Percentiles rank a stretch among this genome's conserved stretches.
Evolutionary conservation across 2,329 filamentous ascomycete species (phyloP).

Genomic region (Rutstroemia sp.): DNA sequence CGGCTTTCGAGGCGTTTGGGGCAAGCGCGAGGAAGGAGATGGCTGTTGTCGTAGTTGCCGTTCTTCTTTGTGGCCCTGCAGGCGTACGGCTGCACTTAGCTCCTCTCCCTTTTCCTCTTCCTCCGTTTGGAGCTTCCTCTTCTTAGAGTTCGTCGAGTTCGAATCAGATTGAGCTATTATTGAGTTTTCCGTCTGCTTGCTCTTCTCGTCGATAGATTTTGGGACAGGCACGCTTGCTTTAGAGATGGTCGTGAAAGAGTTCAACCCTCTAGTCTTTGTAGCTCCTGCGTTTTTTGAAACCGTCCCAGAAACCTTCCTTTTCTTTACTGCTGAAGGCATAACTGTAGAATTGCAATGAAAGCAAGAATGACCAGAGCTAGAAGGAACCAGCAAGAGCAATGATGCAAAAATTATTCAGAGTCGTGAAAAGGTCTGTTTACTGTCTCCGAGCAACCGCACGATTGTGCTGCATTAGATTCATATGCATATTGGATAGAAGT

Average conservation of each 20-base stretch:
- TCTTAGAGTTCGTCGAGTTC: conserved; percentile 27
- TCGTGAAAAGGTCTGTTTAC: conserved; percentile 1
- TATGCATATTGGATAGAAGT: background rate
- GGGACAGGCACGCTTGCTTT: conserved; percentile 32
- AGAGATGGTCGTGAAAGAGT: conserved; percentile 36
- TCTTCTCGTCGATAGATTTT: conserved; percentile 30
- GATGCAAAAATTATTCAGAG: conserved; percentile 5
- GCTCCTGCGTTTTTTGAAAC: conserved; percentile 12
- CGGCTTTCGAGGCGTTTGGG: conserved; percentile 23
- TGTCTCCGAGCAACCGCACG: background rate
- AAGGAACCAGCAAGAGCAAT: background rate
- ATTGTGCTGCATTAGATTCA: background rate
- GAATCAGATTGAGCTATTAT: conserved; percentile 28
- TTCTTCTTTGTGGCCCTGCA: conserved; percentile 7
- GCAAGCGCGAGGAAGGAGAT: conserved; percentile 8
- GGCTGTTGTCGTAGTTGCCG: conserved; percentile 12
- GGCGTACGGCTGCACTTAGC: too few relatives aligned
- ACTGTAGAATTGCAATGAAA: conserved; percentile 15
- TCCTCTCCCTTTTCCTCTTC: conserved; percentile 12
- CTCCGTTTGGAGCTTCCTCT: conserved; percentile 24
- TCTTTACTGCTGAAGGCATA: conserved; percentile 27
- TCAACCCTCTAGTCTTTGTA: conserved; percentile 28
- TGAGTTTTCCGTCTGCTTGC: conserved; percentile 20
- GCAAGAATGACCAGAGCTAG: background rate
- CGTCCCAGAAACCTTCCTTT: conserved; percentile 22